phyloP scores from a whole-genome alignment of 192 early-diverging fungal genomes.

The Entomortierella chlamydospora region DNA sequence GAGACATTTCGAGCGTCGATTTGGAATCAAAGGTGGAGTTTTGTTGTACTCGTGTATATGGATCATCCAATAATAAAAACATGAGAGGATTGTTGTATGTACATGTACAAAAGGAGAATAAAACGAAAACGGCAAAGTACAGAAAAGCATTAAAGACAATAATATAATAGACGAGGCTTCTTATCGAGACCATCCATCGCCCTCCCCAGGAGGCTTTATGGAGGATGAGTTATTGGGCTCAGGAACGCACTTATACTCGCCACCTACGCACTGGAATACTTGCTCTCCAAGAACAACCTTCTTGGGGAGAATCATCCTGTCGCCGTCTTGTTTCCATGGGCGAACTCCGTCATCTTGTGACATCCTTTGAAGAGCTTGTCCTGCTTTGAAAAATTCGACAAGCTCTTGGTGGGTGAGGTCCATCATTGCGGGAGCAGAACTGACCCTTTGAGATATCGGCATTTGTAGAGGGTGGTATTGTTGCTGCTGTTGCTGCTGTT shows the following conservation, averaged over 20 bases:
- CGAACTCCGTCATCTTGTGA: constrained; percentile 62
- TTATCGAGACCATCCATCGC: constrained; percentile 50
- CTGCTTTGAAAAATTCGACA: constrained; percentile 54
- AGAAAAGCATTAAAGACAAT: constrained; percentile 6
- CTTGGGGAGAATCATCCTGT: constrained; percentile 50
- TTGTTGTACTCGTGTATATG: no score
- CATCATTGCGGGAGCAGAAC: constrained; percentile 13
- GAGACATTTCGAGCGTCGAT: neutral
- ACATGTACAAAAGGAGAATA: constrained; percentile 2
- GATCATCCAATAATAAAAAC: no score
- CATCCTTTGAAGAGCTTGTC: constrained; percentile 55
- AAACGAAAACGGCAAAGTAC: neutral
- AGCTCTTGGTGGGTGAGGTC: constrained; percentile 45
- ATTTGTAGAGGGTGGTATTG: constrained; percentile 20
- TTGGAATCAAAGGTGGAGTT: no score
- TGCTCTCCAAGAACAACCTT: constrained; percentile 53
- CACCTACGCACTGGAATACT: constrained; percentile 53
- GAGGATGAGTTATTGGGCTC: constrained; percentile 43
- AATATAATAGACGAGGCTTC: neutral
- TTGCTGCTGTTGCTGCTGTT: constrained; percentile 15
- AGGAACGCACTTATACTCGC: constrained; percentile 52
- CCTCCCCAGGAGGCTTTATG: constrained; percentile 43
- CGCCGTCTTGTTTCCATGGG: constrained; percentile 51
- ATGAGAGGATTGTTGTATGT: no score
- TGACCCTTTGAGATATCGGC: constrained; percentile 1